phyloP scores from a whole-genome alignment of 192 early-diverging fungal genomes.

The Geosiphon pyriformis region DNA sequence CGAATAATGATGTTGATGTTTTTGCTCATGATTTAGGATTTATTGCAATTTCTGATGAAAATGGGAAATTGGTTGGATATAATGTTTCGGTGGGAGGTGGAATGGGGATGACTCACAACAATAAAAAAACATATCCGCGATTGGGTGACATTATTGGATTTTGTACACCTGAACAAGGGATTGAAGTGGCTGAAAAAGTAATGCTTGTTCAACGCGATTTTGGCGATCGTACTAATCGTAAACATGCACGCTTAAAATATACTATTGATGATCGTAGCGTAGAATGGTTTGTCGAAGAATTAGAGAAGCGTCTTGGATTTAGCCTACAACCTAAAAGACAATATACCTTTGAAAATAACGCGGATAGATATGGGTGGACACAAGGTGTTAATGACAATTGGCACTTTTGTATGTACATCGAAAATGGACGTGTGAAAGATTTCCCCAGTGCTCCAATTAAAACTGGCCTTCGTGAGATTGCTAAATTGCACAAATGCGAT shows the following conservation, averaged over 20 bases:
- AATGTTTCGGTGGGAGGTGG: conserved; percentile 94
- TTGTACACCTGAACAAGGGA: conserved; percentile 68
- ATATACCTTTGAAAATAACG: conserved; percentile 80
- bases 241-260: conserved; percentile 98
- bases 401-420: conserved; percentile 85
- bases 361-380: conserved; percentile 94
- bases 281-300: conserved; percentile 83
- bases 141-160: conserved; percentile 77
- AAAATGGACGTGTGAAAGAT: conserved; percentile 90
- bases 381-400: conserved; percentile 59
- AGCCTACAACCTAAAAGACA: conserved; percentile 60
- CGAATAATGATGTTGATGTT: conserved; percentile 95
- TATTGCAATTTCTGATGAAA: conserved; percentile 80
- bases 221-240: conserved; percentile 95
- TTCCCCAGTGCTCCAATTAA: conserved; percentile 65
- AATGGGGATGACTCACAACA: conserved; percentile 98
- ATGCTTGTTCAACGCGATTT: conserved; percentile 91
- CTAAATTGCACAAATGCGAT: conserved; percentile 64
- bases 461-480: conserved; percentile 74
- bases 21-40: conserved; percentile 93
- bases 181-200: conserved; percentile 84
- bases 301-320: conserved; percentile 78
- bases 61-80: conserved; percentile 77
- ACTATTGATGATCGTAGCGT: conserved; percentile 94
- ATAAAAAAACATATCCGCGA: conserved; percentile 94